Percentiles rank a stretch among this genome's conserved stretches.
These are phyloP conservation scores for Aureobasidium uvarum DNA, from an alignment of 2,329 filamentous ascomycete species.

Conservation along the genomic window DNA sequence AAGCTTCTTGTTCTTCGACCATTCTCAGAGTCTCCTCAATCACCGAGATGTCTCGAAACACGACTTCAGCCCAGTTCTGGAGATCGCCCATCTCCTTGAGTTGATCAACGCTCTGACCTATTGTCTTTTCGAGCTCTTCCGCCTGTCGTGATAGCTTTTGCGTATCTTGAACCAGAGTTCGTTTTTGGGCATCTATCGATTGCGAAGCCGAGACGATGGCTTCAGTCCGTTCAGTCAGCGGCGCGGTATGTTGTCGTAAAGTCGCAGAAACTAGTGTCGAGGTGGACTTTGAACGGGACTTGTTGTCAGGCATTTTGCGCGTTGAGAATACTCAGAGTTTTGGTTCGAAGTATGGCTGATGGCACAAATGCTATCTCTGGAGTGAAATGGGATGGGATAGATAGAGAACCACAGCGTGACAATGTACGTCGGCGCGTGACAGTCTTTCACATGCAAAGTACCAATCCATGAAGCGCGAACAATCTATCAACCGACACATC, in stretches of 20 bases:
- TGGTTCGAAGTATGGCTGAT: neutral
- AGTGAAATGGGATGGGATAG: neutral
- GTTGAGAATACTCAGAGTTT: neutral
- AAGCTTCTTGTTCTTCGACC: constrained; percentile 35
- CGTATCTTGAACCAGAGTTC: constrained; percentile 4
- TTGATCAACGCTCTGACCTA: constrained; percentile 42
- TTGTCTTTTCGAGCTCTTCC: constrained; percentile 1
- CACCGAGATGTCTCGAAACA: constrained; percentile 51
- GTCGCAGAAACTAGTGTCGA: constrained; percentile 12
- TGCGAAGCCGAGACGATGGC: constrained; percentile 5
- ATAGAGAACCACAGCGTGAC: neutral
- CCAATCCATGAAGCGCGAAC: neutral
- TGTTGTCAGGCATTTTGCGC: constrained; percentile 7
- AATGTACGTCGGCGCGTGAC: constrained; percentile 1
- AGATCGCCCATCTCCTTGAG: constrained; percentile 78
- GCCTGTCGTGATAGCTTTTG: constrained; percentile 16
- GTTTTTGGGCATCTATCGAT: neutral
- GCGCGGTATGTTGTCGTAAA: constrained; percentile 9
- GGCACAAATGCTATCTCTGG: neutral
- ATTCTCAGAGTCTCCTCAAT: constrained; percentile 41
- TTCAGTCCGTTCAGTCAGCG: constrained; percentile 18
- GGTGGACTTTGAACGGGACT: neutral
- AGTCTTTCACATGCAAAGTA: constrained; percentile 14
- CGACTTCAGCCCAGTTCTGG: constrained; percentile 83
- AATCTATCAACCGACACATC: neutral